phyloP scores from a whole-genome alignment of 2,329 filamentous ascomycete genomes.

The Neurospora sp. region DNA sequence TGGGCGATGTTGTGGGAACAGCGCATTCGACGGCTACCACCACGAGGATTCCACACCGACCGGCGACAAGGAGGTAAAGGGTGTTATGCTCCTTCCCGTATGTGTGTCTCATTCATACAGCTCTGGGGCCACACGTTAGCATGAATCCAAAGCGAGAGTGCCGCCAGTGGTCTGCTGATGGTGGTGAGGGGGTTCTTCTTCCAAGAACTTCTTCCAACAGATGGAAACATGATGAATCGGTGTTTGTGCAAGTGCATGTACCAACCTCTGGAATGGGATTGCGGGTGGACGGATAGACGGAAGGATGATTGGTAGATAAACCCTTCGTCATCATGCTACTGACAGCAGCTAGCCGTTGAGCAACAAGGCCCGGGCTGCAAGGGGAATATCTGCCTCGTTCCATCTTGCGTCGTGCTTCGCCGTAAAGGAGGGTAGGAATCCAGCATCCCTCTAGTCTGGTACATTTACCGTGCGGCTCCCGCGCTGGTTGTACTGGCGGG shows the following conservation, averaged over 20 bases:
- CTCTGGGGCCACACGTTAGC: not conserved
- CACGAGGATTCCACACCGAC: not conserved
- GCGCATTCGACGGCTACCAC: not conserved
- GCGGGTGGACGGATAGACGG: not conserved
- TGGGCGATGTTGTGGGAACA: not conserved
- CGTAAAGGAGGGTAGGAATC: not conserved
- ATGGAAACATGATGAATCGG: not conserved
- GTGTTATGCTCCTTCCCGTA: not conserved
- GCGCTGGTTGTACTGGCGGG: not conserved
- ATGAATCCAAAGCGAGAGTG: not conserved
- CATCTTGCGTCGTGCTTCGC: not conserved
- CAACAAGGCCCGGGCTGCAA: not conserved
- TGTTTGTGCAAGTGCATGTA: not conserved
- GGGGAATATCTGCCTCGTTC: not conserved
- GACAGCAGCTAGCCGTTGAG: not conserved
- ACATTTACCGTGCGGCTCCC: not conserved
- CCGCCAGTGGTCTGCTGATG: not conserved
- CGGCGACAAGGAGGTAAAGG: not conserved
- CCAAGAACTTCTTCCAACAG: not conserved
- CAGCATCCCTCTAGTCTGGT: not conserved
- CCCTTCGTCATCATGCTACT: not conserved
- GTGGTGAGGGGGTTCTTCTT: not conserved
- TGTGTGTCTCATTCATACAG: not conserved
- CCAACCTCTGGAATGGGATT: not conserved
- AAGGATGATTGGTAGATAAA: not conserved